Percentiles rank a stretch among this genome's conserved stretches.
These are phyloP conservation scores for Cryptococcus amylolentus DNA, from an alignment of 1,284 basidiomycete species.

Conservation along the genomic window DNA sequence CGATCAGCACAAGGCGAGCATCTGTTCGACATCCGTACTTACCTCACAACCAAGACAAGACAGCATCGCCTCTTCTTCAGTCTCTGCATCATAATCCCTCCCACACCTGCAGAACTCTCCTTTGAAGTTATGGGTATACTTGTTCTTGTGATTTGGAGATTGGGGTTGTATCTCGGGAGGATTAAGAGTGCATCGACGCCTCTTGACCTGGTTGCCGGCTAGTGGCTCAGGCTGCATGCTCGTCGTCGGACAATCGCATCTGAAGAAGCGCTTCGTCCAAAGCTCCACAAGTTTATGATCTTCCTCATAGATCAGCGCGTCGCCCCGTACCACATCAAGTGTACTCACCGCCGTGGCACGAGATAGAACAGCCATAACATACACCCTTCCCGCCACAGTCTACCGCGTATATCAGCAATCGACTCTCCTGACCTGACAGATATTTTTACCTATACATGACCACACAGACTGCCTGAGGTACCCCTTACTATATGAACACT, in stretches of 20 bases:
- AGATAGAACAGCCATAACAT: conserved; percentile 49
- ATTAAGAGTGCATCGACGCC: conserved; percentile 33
- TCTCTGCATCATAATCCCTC: conserved; percentile 45
- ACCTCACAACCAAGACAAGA: conserved; percentile 48
- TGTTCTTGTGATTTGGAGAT: conserved; percentile 34
- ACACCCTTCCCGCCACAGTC: conserved; percentile 51
- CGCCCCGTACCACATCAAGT: not conserved
- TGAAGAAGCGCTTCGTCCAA: conserved; percentile 43
- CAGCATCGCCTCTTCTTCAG: conserved; percentile 48
- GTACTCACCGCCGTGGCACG: conserved; percentile 46
- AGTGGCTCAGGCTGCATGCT: conserved; percentile 22
- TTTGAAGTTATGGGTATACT: conserved; percentile 39
- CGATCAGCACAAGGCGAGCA: not conserved
- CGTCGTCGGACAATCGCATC: conserved; percentile 49
- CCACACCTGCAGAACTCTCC: conserved; percentile 49
- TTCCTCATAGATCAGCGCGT: conserved; percentile 6
- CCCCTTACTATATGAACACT: conserved; percentile 43
- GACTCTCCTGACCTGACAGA: not conserved
- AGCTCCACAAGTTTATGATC: conserved; percentile 48
- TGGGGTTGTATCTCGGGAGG: conserved; percentile 32
- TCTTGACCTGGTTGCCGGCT: conserved; percentile 1
- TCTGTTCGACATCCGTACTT: conserved; percentile 6
- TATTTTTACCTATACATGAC: conserved; percentile 41
- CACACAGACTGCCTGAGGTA: conserved; percentile 43
- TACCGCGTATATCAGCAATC: conserved; percentile 12